Evolutionary conservation across 1,139 yeast genomes (phyloP), one percentile per base, ranked within the genome.

Genomic region (Casaregolazyma lundiana): DNA sequence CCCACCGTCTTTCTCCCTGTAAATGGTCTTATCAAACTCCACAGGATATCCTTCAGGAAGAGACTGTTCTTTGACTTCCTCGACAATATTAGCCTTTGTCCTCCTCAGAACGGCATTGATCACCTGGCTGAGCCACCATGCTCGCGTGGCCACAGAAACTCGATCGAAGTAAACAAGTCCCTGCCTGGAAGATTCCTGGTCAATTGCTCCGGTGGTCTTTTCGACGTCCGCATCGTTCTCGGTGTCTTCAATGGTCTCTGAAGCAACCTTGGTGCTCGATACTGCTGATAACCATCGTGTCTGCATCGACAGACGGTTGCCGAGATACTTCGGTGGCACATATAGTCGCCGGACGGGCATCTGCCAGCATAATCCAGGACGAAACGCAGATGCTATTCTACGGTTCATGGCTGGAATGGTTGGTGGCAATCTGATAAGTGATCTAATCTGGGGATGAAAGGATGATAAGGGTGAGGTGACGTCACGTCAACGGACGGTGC

Each of bases 1-100:
- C 38, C 97, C 97, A 45, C 97, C 96, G 60, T 92, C 98, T 53
- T 95, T 75, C 49, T 85, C 72, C 0, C 95, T 85, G 13, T 88
- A 81, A 30, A 86, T 36, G 68, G 77, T 35, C 66, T 71, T 53
- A 66, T 65, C 52, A 64, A 79, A 69, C 20, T 69, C 69, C 13
- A 77, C 67, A 1, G 75, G 73, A 26, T 66, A 61, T 4, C 56
- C 63, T 2, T 53, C 48, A 3, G 81, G 79, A 44, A 76, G 69
- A 0, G 77, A 72, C 24, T 67, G 69, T 64, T 30, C 63, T 64
- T 49, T 51, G 34, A 60, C 45, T 17, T 35, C 30, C 17, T 49
- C 38, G 7, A 48, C 47, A 4, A 58, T 37, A 15, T 37, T 42
- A 7, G 44, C 46, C 26, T 50, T 29, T 29, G 51, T 44, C 16